Evolutionary conservation across 1,139 yeast genomes (phyloP), one percentile per base, ranked within the genome.

Genomic region (Torulaspora pretoriensis): DNA sequence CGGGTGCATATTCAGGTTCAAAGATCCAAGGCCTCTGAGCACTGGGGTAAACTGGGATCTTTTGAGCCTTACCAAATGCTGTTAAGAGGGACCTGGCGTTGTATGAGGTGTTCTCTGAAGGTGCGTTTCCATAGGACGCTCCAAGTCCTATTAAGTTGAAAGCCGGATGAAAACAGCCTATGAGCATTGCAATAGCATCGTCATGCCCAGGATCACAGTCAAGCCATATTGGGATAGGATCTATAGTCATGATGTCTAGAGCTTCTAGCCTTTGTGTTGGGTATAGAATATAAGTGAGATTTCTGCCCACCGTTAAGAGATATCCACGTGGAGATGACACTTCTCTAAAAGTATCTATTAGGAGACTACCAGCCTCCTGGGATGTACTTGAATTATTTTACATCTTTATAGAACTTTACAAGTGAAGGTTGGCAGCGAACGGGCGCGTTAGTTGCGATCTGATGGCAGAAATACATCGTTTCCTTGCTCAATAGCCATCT

Each of bases 151-250:
- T 61, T 8, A 88, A 67, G 8, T 78, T 61, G 60, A 81, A 77
- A 32, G 72, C 67, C 0, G 85, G 85, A 51, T 78, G 74, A 59
- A 74, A 79, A 4, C 78, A 68, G 0, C 86, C 78, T 31, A 88
- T 56, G 14, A 85, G 68, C 6, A 88, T 71, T 8, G 95, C 96
- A 42, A 86, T 76, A 2, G 88, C 85, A 59, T 88, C 97, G 61
- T 88, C 96, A 57, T 85, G 92, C 2, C 96, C 96, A 0, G 96
- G 95, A 61, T 88, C 96, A 61, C 96, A 88, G 66, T 88, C 96
- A n/a, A 88, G 64, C 96, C 96, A 85, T 5, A 86, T 57, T 0
- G 90, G 90, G 16, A 82, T 69, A 32, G 47, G 45, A 7, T 47
- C 44, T 12, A 52, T 46, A 4, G 61, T 56, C 62, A 57, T 55